phyloP scores from a whole-genome alignment of 495 filamentous ascomycete genomes.

The Aspergillus sclerotioniger region DNA sequence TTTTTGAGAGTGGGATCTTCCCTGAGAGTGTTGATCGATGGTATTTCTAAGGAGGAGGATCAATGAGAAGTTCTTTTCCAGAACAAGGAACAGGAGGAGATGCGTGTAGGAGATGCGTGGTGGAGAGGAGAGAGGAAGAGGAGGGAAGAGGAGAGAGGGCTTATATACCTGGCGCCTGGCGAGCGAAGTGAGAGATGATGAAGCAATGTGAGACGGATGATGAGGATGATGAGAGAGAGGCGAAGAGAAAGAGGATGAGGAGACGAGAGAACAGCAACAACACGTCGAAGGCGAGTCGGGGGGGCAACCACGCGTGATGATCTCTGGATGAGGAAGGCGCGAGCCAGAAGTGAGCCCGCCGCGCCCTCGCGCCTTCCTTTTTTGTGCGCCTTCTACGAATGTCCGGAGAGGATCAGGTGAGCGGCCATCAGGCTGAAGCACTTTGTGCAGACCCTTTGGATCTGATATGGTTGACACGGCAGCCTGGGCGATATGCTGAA shows the following conservation, averaged over 20 bases:
- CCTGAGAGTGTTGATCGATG: not conserved
- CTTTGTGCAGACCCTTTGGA: no score
- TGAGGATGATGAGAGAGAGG: not conserved
- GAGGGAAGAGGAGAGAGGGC: no score
- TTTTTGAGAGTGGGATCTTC: not conserved
- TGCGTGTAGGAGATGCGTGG: no score
- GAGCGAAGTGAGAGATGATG: not conserved
- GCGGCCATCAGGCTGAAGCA: no score
- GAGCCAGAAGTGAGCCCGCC: not conserved
- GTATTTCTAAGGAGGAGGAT: no score
- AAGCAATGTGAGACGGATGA: not conserved
- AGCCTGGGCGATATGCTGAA: no score
- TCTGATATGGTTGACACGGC: no score
- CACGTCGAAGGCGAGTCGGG: not conserved
- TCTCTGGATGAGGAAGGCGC: not conserved
- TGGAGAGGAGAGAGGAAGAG: no score
- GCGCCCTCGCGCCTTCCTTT: not conserved
- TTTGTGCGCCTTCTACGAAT: not conserved
- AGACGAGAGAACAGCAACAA: not conserved
- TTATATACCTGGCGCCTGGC: no score
- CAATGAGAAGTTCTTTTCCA: no score
- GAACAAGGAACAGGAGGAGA: no score
- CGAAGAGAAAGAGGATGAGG: not conserved
- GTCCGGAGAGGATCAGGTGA: not conserved
- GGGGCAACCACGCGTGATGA: not conserved